Evolutionary conservation across 2,329 filamentous ascomycete genomes (phyloP).

Genomic region (Alternaria sp.): DNA sequence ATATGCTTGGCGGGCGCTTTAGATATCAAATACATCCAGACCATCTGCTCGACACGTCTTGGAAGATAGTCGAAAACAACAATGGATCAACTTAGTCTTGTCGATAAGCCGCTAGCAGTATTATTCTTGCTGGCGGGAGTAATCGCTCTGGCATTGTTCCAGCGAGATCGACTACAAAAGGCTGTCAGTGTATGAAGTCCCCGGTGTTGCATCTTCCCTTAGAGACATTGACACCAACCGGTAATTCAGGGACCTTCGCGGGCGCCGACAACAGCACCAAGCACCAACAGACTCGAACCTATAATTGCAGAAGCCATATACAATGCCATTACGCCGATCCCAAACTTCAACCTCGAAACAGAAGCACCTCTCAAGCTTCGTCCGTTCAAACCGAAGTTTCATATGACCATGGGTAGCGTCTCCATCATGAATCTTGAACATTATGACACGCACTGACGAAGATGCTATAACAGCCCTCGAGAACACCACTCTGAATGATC

Average conservation of each 20-base stretch:
- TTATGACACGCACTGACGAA: neutral
- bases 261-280: neutral
- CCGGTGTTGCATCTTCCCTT: neutral
- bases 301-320: constrained; percentile 42
- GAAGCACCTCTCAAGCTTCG: constrained; percentile 61
- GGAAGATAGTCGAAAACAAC: neutral
- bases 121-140: neutral
- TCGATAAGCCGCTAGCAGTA: neutral
- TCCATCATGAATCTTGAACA: neutral
- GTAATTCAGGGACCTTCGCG: neutral
- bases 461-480: constrained; percentile 56
- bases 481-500: constrained; percentile 58
- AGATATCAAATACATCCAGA: neutral
- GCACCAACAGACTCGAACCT: neutral
- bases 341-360: constrained; percentile 58
- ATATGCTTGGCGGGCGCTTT: neutral
- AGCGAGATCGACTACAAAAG: neutral
- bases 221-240: neutral
- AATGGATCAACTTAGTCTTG: neutral
- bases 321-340: constrained; percentile 53
- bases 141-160: neutral
- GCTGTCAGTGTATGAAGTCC: neutral
- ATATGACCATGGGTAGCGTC: constrained; percentile 66
- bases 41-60: neutral
- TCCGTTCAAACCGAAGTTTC: constrained; percentile 66